Evolutionary conservation across 352 stramenopile species (phyloP).

Genomic region (Pythium scleroteichum): DNA sequence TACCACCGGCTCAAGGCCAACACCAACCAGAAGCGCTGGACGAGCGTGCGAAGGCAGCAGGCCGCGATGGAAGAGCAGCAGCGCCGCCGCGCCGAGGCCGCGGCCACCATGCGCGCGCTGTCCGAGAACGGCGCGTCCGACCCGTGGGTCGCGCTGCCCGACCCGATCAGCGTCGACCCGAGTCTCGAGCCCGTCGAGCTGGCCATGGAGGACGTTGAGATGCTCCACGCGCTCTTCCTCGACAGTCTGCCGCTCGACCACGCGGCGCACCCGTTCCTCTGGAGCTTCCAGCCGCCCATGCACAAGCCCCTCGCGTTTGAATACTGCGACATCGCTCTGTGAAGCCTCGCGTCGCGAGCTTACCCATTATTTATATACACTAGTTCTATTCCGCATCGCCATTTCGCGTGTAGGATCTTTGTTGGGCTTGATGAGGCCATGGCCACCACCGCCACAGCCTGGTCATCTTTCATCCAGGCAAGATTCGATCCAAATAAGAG

Average conservation of each 20-base stretch:
- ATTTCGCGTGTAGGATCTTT: no score
- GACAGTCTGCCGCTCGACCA: not conserved
- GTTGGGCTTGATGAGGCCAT: no score
- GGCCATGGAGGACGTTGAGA: conserved; percentile 3
- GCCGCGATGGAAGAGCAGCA: conserved; percentile 6
- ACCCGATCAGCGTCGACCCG: conserved; percentile 1
- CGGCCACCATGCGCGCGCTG: not conserved
- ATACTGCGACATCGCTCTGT: conserved; percentile 5
- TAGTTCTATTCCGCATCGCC: no score
- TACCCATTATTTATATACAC: no score
- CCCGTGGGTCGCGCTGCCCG: conserved; percentile 1
- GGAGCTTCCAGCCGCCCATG: not conserved
- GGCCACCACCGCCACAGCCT: no score
- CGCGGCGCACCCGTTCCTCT: not conserved
- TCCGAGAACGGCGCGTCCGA: not conserved
- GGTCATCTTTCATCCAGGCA: no score
- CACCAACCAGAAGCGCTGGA: conserved; percentile 21
- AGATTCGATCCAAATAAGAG: no score
- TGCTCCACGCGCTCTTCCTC: conserved; percentile 15
- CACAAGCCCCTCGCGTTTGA: conserved; percentile 10
- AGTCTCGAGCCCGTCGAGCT: not conserved
- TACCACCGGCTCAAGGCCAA: conserved; percentile 20
- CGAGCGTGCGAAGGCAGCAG: conserved; percentile 6
- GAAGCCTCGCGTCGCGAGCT: no score
- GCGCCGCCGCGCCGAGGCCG: not conserved